Evolutionary conservation across 2,329 filamentous ascomycete genomes (phyloP), one percentile per base, ranked within the genome.

Genomic region (Hypoxylon sp.): DNA sequence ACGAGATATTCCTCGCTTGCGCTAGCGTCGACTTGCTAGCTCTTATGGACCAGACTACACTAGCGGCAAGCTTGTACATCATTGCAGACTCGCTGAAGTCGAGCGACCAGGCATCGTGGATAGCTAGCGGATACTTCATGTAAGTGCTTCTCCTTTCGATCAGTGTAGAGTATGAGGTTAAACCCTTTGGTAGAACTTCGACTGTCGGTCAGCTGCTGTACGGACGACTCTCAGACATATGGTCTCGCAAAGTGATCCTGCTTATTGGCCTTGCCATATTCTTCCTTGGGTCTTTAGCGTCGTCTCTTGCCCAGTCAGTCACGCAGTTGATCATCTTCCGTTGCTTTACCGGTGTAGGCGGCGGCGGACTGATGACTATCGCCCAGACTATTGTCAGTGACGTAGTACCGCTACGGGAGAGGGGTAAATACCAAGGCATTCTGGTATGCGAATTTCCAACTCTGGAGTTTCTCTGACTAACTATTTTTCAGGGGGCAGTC

Each of bases 21-120:
- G 82, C 86, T 48, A 86, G 80, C 21, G 84, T 87, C 62, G 86
- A 88, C 56, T 75, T 88, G 41, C 72, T 87, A 32, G 85, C 86
- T 0, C 77, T 88, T 53, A 86, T 88, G 79, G 86, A 88, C 72
- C 86, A 88, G 74, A 88, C 86, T 0, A 87, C 85, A 1, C 76
- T 88, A 32, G 86, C 86, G 0, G 81, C 84, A 13, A 86, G 84
- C 77, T 77, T 88, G 67, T 84, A 84, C 50, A 86, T 87, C 53
- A 82, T 88, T 23, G 83, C 83, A n/a, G 82, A 82, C 65, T 79
- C 83, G 0, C 75, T 88, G 4, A 77, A 82, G 2, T 84, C 85
- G 13, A 83, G 81, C 51, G 77, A 82, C 30, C 81, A 87, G 65
- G 80, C 82, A 0, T 83, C 85, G 0, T 88, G 86, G 86, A 85